phyloP scores from a whole-genome alignment of 805 yeast genomes.

The Wickerhamiella siamensis region DNA sequence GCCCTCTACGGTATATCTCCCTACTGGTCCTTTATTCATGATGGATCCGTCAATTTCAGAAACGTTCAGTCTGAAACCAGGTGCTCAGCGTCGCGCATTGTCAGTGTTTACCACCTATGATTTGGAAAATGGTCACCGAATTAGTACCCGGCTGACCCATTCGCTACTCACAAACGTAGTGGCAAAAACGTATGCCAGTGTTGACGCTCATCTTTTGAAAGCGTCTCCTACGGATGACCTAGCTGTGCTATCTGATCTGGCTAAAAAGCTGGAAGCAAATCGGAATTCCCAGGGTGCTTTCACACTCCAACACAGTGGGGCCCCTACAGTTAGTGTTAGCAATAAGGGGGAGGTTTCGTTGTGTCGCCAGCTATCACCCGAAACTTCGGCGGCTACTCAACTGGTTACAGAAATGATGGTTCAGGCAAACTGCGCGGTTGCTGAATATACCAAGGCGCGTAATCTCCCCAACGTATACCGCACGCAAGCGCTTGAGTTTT shows the following conservation, averaged over 20 bases:
- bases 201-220: slow-evolving; percentile 34
- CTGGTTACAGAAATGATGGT: slow-evolving; percentile 82
- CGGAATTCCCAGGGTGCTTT: slow-evolving; percentile 32
- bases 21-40: slow-evolving; percentile 54
- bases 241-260: slow-evolving; percentile 23
- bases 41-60: slow-evolving; percentile 44
- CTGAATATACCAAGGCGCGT: slow-evolving; percentile 14
- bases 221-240: slow-evolving; percentile 1
- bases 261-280: slow-evolving; percentile 18
- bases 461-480: slow-evolving; percentile 21
- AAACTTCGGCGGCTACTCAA: slow-evolving; percentile 36
- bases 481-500: slow-evolving; percentile 16
- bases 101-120: not conserved
- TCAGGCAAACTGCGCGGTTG: slow-evolving; percentile 42
- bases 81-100: slow-evolving; percentile 25
- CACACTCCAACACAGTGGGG: slow-evolving; percentile 18
- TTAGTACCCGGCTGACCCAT: slow-evolving; percentile 25
- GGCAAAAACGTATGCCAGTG: slow-evolving; percentile 46
- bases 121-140: slow-evolving; percentile 25
- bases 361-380: slow-evolving; percentile 16
- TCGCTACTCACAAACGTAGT: slow-evolving; percentile 35
- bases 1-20: slow-evolving; percentile 58
- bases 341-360: slow-evolving; percentile 11
- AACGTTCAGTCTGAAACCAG: slow-evolving; percentile 37
- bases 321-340: slow-evolving; percentile 9